Percentiles rank a stretch among this genome's conserved stretches.
phyloP scores from a whole-genome alignment of 441 rosid genomes.

The Gossypium gossypioides region DNA sequence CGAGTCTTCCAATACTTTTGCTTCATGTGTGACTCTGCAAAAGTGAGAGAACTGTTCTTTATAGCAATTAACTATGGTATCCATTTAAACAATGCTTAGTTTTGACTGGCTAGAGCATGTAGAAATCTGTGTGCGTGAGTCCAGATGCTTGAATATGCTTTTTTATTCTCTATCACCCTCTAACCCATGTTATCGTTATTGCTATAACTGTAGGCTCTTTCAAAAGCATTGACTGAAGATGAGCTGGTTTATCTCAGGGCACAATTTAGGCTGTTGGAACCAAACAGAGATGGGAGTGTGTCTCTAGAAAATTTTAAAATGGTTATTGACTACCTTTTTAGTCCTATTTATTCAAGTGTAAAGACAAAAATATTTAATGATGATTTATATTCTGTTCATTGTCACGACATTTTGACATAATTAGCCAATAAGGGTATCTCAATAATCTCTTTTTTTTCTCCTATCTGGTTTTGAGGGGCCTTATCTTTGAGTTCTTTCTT shows the following conservation, averaged over 20 bases:
- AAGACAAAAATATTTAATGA: not conserved
- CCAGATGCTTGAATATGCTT: not conserved
- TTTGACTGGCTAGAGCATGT: not conserved
- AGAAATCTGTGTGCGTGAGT: not conserved
- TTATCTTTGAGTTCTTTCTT: not conserved
- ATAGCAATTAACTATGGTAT: not conserved
- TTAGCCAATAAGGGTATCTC: not conserved
- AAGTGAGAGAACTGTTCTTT: not conserved
- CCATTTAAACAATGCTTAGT: not conserved
- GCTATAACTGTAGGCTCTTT: conserved; percentile 49
- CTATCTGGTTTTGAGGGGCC: not conserved
- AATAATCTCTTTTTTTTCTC: not conserved
- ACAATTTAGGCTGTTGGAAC: conserved; percentile 65
- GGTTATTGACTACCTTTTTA: conserved; percentile 32
- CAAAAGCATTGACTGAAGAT: conserved; percentile 72
- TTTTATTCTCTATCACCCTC: not conserved
- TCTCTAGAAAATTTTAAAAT: conserved; percentile 66
- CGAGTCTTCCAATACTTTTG: not conserved
- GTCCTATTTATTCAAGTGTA: not conserved
- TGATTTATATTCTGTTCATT: not conserved
- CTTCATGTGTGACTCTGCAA: not conserved
- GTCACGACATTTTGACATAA: not conserved
- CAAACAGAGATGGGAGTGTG: conserved; percentile 65
- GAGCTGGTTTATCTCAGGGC: conserved; percentile 76
- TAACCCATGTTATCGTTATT: conserved; percentile 4